Base-by-base conservation (phyloP, 2,329 filamentous ascomycete species). In the Dothistroma pini region DNA sequence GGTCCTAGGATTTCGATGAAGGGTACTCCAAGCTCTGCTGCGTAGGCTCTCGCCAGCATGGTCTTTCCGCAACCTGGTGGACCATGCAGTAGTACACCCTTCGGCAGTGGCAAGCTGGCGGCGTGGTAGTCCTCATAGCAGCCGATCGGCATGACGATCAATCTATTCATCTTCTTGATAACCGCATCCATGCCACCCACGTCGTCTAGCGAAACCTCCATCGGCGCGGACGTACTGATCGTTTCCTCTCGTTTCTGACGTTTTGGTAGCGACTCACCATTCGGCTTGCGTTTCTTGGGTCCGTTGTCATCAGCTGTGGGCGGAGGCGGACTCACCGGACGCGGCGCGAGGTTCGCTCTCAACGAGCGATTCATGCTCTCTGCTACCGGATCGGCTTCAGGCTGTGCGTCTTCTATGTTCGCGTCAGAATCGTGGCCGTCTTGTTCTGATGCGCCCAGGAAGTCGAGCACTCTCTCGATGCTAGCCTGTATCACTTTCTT, bases 1-100 rank as follows among this genome's bases (percentile, higher is more conserved):
- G 91, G 90, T 0, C 89, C 90, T 0, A 90, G 88, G n/a, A 95
- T 87, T 1, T 90, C 84, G 62, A 96, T 88, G 70, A 92, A 93
- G 0, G 90, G 87, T 2, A 92, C 86, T 1, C 87, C 88, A 21
- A 93, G 79, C 64, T 87, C 85, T 1, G 89, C 88, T 2, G 91
- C 91, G 68, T 91, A 88, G 1, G 89, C 90, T 73, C 91, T 87
- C 10, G 89, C 89, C 61, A 96, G 86, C 80, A 90, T 88, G 0
- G 91, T 96, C 75, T 96, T 96, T 68, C 91, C 91, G 71, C 91
- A 95, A 29, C 91, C 91, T 2, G 91, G 90, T 0, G 91, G 91
- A 0, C 91, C 91, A 75, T 96, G 89, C 5, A 96, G 81, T 25
- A 96, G 77, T 16, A 96, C 87, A 62, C 90, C 89, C 52, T 88